phyloP scores from a whole-genome alignment of 2,329 filamentous ascomycete genomes.

The Trichoderma gracile region DNA sequence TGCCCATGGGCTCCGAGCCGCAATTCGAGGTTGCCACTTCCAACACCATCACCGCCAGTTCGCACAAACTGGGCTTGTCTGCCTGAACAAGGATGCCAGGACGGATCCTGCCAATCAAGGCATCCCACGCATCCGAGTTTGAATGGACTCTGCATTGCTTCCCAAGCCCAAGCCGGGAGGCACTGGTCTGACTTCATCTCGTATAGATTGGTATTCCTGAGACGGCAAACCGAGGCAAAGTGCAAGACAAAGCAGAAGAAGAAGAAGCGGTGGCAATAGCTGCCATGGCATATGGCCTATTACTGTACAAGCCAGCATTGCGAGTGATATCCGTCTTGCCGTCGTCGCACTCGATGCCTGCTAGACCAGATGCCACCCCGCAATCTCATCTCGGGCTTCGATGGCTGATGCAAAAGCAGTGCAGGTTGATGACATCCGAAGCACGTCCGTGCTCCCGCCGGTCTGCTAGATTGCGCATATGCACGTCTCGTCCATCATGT shows the following conservation, averaged over 20 bases:
- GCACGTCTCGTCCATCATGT: slow-evolving; percentile 3
- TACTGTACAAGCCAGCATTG: not conserved
- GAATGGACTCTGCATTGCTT: slow-evolving; percentile 17
- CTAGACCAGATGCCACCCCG: slow-evolving; percentile 10
- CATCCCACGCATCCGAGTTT: slow-evolving; percentile 19
- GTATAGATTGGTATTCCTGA: not conserved
- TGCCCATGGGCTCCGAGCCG: not conserved
- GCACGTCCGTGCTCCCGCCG: slow-evolving; percentile 5
- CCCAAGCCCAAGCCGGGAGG: slow-evolving; percentile 12
- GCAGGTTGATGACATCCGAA: slow-evolving; percentile 18
- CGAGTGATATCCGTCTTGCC: not conserved
- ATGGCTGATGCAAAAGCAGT: slow-evolving; percentile 18
- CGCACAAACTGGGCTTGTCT: not conserved
- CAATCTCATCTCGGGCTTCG: slow-evolving; percentile 1
- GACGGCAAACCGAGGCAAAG: not conserved
- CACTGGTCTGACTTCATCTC: slow-evolving; percentile 4
- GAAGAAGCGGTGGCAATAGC: slow-evolving; percentile 16
- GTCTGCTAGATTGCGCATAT: not conserved
- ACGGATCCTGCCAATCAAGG: slow-evolving; percentile 22
- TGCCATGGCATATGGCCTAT: not conserved
- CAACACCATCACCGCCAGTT: slow-evolving; percentile 18
- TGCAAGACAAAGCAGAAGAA: not conserved
- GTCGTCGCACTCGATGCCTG: slow-evolving; percentile 2
- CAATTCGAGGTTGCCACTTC: not conserved
- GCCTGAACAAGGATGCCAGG: slow-evolving; percentile 5